A percentile compares a stretch with the other conserved stretches of the same genome.
These are phyloP conservation scores for Coprinopsis marcescibilis DNA, from an alignment of 768 basidiomycete genomes.

Conservation along the genomic window DNA sequence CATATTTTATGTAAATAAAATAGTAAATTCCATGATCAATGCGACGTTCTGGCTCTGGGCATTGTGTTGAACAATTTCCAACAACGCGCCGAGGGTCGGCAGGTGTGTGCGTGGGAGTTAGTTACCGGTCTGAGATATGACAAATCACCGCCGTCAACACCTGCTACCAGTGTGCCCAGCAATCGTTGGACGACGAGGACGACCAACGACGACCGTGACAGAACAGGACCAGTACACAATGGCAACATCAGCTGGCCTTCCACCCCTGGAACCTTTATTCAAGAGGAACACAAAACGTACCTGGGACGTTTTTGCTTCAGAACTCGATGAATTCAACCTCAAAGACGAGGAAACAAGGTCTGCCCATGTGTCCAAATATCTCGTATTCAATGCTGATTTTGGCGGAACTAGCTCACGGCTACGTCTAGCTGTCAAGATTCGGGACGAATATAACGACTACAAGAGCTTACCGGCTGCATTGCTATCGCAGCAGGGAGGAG, in stretches of 20 bases:
- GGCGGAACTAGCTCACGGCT: slow-evolving; percentile 51
- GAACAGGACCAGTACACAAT: neutral
- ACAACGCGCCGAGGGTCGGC: no score
- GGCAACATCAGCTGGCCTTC: slow-evolving; percentile 47
- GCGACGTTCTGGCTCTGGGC: no score
- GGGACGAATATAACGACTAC: slow-evolving; percentile 84
- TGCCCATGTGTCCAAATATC: no score
- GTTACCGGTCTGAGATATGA: no score
- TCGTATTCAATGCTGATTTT: neutral
- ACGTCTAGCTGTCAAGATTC: slow-evolving; percentile 77
- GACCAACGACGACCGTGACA: neutral
- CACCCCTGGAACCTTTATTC: slow-evolving; percentile 63
- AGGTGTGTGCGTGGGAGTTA: no score
- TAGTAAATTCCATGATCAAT: no score
- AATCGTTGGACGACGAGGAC: slow-evolving; percentile 11
- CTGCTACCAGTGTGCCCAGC: no score
- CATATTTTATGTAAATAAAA: no score
- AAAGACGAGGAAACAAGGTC: slow-evolving; percentile 72
- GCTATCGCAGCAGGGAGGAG: slow-evolving; percentile 71
- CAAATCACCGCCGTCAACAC: no score
- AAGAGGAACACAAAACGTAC: slow-evolving; percentile 66
- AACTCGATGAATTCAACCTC: slow-evolving; percentile 42
- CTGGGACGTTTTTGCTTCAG: slow-evolving; percentile 61
- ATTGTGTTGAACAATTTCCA: no score
- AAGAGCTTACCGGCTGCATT: slow-evolving; percentile 80